Percentiles rank a stretch among this genome's conserved stretches.
Evolutionary conservation across 805 yeast genomes (phyloP).

Genomic region (Yamadazyma akitaensis): DNA sequence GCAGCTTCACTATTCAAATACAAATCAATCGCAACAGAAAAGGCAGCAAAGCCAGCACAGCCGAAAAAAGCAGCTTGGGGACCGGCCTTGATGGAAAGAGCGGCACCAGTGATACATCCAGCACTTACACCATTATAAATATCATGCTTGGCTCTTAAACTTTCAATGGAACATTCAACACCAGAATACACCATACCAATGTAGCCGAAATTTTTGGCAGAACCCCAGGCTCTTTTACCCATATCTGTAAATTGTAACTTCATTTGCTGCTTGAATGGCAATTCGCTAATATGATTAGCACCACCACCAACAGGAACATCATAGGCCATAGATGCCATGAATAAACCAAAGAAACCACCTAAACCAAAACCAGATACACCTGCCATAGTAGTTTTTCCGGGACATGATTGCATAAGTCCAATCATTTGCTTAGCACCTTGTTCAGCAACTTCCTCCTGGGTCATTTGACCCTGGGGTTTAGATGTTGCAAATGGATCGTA

Average conservation of each 20-base stretch:
- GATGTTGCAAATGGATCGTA: constrained; percentile 38
- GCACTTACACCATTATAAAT: constrained; percentile 88
- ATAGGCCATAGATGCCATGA: constrained; percentile 84
- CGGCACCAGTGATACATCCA: constrained; percentile 97
- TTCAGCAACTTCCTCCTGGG: constrained; percentile 90
- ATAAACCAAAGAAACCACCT: constrained; percentile 93
- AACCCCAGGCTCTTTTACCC: constrained; percentile 82
- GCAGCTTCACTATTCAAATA: constrained; percentile 82
- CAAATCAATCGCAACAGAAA: constrained; percentile 82
- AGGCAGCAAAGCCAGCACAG: constrained; percentile 97
- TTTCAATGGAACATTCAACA: constrained; percentile 86
- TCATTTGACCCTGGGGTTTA: constrained; percentile 50
- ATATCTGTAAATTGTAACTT: constrained; percentile 86
- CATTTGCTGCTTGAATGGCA: constrained; percentile 92
- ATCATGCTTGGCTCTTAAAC: constrained; percentile 85
- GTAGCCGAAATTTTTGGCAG: constrained; percentile 92
- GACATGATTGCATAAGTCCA: constrained; percentile 85
- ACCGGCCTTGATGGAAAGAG: constrained; percentile 86
- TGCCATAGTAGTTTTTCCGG: constrained; percentile 87
- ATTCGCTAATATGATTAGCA: constrained; percentile 63
- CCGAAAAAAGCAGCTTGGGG: constrained; percentile 91
- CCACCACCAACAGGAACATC: constrained; percentile 72
- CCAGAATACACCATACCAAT: constrained; percentile 91
- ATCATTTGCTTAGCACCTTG: constrained; percentile 83
- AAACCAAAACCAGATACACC: constrained; percentile 92